Percentiles rank a stretch among this genome's conserved stretches.
These are phyloP conservation scores for Diospyros lotus DNA, from an alignment of 148 eudicot genomes.

Conservation along the genomic window DNA sequence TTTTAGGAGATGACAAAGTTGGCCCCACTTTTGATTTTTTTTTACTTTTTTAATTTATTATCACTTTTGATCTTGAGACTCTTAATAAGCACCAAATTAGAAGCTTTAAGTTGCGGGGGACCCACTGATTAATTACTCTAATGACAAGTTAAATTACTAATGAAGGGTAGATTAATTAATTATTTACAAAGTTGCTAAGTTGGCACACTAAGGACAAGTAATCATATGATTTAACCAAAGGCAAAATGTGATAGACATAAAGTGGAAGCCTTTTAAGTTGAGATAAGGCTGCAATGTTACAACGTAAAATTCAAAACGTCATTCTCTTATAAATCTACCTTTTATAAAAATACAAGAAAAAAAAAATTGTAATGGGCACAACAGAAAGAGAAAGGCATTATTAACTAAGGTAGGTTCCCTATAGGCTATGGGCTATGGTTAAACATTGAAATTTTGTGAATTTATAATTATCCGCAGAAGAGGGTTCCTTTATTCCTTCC, in stretches of 20 bases:
- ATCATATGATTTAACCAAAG: conserved; percentile 15
- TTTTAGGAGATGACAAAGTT: background rate
- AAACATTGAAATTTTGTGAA: no score
- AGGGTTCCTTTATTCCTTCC: no score
- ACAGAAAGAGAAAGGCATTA: no score
- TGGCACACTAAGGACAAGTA: no score
- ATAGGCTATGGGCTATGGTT: no score
- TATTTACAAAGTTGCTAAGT: no score
- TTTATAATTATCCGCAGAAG: no score
- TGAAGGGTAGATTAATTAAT: no score
- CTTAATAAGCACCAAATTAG: background rate
- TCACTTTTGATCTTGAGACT: background rate
- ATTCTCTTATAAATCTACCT: background rate
- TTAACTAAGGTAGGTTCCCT: no score
- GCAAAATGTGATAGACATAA: background rate
- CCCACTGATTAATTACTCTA: background rate
- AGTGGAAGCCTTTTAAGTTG: background rate
- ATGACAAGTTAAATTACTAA: background rate
- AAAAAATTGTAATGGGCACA: no score
- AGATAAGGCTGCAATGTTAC: background rate
- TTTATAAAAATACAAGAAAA: no score
- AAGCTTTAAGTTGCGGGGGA: background rate
- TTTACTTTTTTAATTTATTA: no score
- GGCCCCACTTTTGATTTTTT: background rate
- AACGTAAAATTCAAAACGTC: background rate